Evolutionary conservation across 257 asterid genomes (phyloP).

Genomic region (Perilla frutescens): DNA sequence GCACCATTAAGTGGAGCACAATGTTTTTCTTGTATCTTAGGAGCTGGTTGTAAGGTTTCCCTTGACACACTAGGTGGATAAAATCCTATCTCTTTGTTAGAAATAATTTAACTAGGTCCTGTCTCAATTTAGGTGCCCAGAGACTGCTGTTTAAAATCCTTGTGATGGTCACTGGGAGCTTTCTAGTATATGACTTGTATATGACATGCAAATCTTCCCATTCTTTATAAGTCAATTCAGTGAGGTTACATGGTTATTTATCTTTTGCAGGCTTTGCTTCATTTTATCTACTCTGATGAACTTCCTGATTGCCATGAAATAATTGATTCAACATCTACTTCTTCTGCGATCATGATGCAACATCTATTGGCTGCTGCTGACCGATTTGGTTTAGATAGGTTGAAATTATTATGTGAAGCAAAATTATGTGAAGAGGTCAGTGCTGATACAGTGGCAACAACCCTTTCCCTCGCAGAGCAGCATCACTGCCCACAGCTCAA

Average conservation of each 20-base stretch:
- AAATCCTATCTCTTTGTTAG: not conserved
- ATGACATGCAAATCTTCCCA: not conserved
- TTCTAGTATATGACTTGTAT: constrained; percentile 20
- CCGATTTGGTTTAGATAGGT: constrained; percentile 86
- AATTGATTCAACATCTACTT: constrained; percentile 55
- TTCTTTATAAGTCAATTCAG: constrained; percentile 11
- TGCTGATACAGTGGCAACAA: constrained; percentile 84
- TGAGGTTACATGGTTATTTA: constrained; percentile 23
- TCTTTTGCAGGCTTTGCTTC: constrained; percentile 86
- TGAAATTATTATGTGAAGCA: constrained; percentile 89
- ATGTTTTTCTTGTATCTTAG: not conserved
- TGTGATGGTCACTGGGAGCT: constrained; percentile 18
- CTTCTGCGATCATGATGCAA: constrained; percentile 77
- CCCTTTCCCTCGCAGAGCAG: constrained; percentile 92
- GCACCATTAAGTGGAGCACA: not conserved
- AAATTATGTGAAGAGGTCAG: constrained; percentile 77
- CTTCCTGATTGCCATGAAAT: constrained; percentile 74
- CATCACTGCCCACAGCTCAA: constrained; percentile 88
- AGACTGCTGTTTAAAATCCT: constrained; percentile 3
- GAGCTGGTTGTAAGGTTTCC: constrained; percentile 12
- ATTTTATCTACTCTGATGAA: constrained; percentile 72
- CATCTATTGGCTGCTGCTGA: constrained; percentile 98
- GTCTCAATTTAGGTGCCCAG: not conserved
- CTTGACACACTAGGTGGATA: not conserved
- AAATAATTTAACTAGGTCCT: constrained; percentile 6